Conservation (phyloP, 768 basidiomycete genomes). For the Candolleomyces aberdarensis region DNA sequence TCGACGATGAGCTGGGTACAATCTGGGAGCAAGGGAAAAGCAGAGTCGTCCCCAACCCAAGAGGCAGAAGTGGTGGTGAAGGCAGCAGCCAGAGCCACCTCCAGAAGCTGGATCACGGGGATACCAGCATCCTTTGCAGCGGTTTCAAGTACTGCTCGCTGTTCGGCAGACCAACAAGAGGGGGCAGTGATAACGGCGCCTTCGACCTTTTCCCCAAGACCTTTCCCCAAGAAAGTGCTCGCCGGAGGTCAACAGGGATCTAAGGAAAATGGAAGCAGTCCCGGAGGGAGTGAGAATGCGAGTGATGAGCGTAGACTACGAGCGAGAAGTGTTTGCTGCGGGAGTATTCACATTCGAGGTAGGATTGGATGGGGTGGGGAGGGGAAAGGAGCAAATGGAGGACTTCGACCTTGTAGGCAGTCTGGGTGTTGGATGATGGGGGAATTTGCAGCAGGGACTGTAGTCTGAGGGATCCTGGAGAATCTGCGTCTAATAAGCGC, state of each 20-base stretch:
- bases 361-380: slow-evolving; percentile 41
- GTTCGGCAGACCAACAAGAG: slow-evolving; percentile 63
- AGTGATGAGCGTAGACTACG: slow-evolving; percentile 61
- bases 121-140: slow-evolving; percentile 83
- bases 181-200: slow-evolving; percentile 87
- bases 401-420: slow-evolving; percentile 83
- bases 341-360: slow-evolving; percentile 56
- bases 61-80: slow-evolving; percentile 49
- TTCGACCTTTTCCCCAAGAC: slow-evolving; percentile 70
- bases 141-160: slow-evolving; percentile 65
- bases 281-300: slow-evolving; percentile 82
- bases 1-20: slow-evolving; percentile 81
- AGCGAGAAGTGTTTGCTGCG: slow-evolving; percentile 72
- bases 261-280: slow-evolving; percentile 81
- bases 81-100: slow-evolving; percentile 80
- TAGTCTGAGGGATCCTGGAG: slow-evolving; percentile 64
- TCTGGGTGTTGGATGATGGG: slow-evolving; percentile 76
- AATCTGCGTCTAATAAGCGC: slow-evolving; percentile 42
- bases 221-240: slow-evolving; percentile 86
- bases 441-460: slow-evolving; percentile 49
- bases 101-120: slow-evolving; percentile 79
- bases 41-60: slow-evolving; percentile 29
- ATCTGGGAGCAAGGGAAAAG: slow-evolving; percentile 40
- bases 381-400: slow-evolving; percentile 75
- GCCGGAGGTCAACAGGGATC: slow-evolving; percentile 80